These are phyloP conservation scores for Dillenia suffruticosa DNA, from an alignment of 164 flowering plant species.

Conservation along the genomic window DNA sequence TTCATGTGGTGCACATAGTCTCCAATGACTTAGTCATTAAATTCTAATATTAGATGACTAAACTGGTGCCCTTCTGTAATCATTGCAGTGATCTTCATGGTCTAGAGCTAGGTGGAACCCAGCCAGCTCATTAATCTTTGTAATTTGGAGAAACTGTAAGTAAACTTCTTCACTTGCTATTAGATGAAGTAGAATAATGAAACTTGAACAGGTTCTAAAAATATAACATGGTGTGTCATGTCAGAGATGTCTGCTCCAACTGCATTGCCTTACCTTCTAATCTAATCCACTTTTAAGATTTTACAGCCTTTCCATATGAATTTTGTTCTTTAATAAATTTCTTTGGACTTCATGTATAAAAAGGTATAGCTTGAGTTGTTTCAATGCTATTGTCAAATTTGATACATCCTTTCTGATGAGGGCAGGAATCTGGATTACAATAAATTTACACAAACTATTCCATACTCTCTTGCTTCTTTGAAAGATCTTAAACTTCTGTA, in stretches of 20 bases:
- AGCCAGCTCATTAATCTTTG: constrained; percentile 43
- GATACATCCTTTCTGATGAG: neutral
- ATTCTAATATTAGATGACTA: neutral
- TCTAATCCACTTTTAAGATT: constrained; percentile 59
- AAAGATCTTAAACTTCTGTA: constrained; percentile 59
- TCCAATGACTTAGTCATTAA: neutral
- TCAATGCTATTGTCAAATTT: neutral
- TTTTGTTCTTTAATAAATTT: neutral
- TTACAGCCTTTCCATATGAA: neutral
- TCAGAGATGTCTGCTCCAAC: constrained; percentile 73
- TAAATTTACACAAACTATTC: constrained; percentile 49
- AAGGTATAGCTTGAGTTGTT: no score
- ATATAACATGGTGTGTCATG: constrained; percentile 4
- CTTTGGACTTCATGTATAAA: neutral
- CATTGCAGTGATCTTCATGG: constrained; percentile 51
- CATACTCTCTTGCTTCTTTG: constrained; percentile 42
- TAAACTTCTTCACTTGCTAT: neutral
- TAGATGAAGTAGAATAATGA: no score
- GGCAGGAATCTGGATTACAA: constrained; percentile 73
- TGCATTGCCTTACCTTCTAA: constrained; percentile 59
- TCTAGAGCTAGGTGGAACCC: constrained; percentile 46
- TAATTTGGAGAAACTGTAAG: constrained; percentile 66
- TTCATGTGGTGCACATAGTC: constrained; percentile 36
- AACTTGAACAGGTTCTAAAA: no score
- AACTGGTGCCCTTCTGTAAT: neutral